Evolutionary conservation across 2,329 filamentous ascomycete species (phyloP), one percentile per base, ranked within the genome.

Genomic region (Epichloe brachyelytri): DNA sequence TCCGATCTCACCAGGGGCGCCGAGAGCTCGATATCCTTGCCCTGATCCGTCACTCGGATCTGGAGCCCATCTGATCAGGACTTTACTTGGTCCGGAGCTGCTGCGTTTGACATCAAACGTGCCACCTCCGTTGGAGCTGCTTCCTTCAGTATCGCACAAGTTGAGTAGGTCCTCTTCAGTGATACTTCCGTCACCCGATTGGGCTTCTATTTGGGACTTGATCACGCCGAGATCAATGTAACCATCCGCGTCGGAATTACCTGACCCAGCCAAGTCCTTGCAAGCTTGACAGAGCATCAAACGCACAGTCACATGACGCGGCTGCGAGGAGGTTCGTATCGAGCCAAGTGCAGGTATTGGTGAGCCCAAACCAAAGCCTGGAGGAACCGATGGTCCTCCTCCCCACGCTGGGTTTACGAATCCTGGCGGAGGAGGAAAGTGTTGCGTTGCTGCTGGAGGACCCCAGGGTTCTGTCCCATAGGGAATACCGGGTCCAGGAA

Each of bases 101-200:
- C 80, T 77, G 39, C 76, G 73, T 54, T 76, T 78, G 55, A 86
- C 75, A 36, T 86, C 81, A 62, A 98, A 94, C 26, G 78, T 84
- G n/a, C 93, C 93, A 43, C 91, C 91, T 44, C 93, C 93, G 60
- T 97, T 97, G 53, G 83, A 80, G 2, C 72, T 64, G 60, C 85
- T 94, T 52, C 93, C 93, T 64, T 95, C 88, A 0, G 91, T 95
- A 60, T 97, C 91, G 65, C 87, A 93, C 53, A 94, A 84, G 52
- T 86, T 82, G 39, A 91, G 75, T 59, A 97, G 75, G 60, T 96
- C 90, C 26, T 75, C 61, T 72, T 80, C 65, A 56, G 73, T 60
- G 34, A 67, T 60, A 48, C 46, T 60, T 12, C 57, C 46, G 10
- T 68, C 66, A n/a, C 63, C 65, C 6, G 62, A 61, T 52, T 83